Evolutionary conservation across 2,329 filamentous ascomycete genomes (phyloP).

Genomic region (Meredithiella fracta): DNA sequence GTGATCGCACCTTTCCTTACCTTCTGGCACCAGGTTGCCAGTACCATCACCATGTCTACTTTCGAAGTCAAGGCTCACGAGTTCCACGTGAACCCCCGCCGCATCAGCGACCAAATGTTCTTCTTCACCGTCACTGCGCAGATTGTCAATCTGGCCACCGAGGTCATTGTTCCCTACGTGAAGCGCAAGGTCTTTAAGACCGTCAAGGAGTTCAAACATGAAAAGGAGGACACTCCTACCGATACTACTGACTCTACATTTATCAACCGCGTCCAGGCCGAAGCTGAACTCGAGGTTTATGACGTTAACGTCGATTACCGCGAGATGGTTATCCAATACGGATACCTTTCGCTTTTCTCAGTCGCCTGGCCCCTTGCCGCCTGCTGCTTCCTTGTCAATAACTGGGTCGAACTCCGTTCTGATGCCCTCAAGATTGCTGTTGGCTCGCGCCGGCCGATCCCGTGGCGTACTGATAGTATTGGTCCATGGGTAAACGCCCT

Average conservation of each 20-base stretch:
- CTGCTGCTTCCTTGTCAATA: slow-evolving; percentile 78
- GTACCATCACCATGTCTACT: slow-evolving; percentile 58
- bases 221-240: slow-evolving; percentile 29
- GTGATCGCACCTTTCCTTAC: slow-evolving; percentile 74
- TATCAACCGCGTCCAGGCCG: slow-evolving; percentile 61
- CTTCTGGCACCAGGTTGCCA: slow-evolving; percentile 59
- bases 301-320: slow-evolving; percentile 81
- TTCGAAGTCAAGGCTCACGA: slow-evolving; percentile 47
- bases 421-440: slow-evolving; percentile 90
- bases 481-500: slow-evolving; percentile 81
- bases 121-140: slow-evolving; percentile 93
- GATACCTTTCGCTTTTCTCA: slow-evolving; percentile 81
- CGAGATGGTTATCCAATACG: slow-evolving; percentile 79
- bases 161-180: slow-evolving; percentile 68
- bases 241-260: slow-evolving; percentile 67
- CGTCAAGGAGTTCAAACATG: slow-evolving; percentile 52
- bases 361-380: slow-evolving; percentile 90
- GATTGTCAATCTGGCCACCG: slow-evolving; percentile 70
- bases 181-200: slow-evolving; percentile 67
- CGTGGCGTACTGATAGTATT: slow-evolving; percentile 82
- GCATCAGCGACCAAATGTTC: slow-evolving; percentile 80
- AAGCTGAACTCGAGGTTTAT: slow-evolving; percentile 69
- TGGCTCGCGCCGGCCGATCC: slow-evolving; percentile 75
- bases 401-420: slow-evolving; percentile 86
- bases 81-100: slow-evolving; percentile 69